Base-by-base conservation (phyloP, 2,329 filamentous ascomycete genomes). In the Eutypella sp. region DNA sequence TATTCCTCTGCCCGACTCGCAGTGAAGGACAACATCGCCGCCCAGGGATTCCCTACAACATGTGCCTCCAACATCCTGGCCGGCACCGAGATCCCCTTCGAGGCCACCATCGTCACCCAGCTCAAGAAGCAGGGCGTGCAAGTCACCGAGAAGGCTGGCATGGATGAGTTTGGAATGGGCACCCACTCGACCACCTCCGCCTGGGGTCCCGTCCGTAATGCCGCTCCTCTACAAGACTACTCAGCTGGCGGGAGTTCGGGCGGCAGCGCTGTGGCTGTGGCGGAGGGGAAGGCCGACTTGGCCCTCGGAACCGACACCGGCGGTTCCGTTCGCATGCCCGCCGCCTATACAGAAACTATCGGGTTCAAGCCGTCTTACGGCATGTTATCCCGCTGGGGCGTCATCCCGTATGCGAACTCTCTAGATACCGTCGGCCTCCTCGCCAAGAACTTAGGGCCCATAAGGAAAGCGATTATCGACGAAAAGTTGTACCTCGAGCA, bases 111-210 rank as follows among this genome's bases (percentile, higher is more conserved):
- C 16, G 81, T 95, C 27, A 69, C 75, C 42, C 78, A 84, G 56
- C 74, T 96, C 27, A 76, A 78, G 46, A 62, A 71, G 23, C 74
- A 78, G 5, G 86, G 85, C 36, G 82, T 81, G 5, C 64, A 76
- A 5, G 64, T 92, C 2, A 74, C 83, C 2, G 86, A 85, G 6
- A 96, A 96, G 67, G 91, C 89, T 2, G 96, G 95, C 63, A 82
- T 97, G 74, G 93, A 97, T 67, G 93, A 95, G 63, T 96, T 96
- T 63, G 90, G 91, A 23, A 96, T 96, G 91, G 90, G 90, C 2
- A 95, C 89, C 8, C 85, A 96, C 61, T 86, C 84, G 2, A 76
- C 74, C 18, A 70, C 84, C 57, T 90, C 89, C 1, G 68, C 74
- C 45, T 81, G 84, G 56, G 87, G 87, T 2, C 63, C 79, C 1